These are phyloP conservation scores for Postia placenta DNA, from an alignment of 768 basidiomycete species.

Conservation along the genomic window DNA sequence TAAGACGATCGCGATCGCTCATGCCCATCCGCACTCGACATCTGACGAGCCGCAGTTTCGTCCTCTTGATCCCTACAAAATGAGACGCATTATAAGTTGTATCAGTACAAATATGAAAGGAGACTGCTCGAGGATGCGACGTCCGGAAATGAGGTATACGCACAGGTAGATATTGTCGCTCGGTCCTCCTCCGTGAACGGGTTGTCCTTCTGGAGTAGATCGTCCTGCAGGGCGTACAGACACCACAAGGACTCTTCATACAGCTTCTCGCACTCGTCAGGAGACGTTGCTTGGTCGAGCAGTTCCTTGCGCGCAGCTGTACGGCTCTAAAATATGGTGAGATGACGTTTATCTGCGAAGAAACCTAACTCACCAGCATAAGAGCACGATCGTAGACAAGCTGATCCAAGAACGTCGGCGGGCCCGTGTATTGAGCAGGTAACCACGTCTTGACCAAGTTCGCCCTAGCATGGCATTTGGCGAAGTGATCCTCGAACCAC, in stretches of 20 bases:
- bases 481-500: slow-evolving; percentile 93
- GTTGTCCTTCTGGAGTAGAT: slow-evolving; percentile 73
- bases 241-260: slow-evolving; percentile 97
- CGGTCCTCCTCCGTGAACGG: slow-evolving; percentile 83
- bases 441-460: slow-evolving; percentile 85
- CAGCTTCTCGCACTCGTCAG: slow-evolving; percentile 84
- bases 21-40: slow-evolving; percentile 74
- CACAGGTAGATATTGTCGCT: slow-evolving; percentile 72
- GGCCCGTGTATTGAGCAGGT: slow-evolving; percentile 75
- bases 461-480: slow-evolving; percentile 91
- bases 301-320: slow-evolving; percentile 90
- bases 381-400: slow-evolving; percentile 91
- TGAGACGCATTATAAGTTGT: too few relatives aligned
- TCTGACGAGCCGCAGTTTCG: slow-evolving; percentile 75
- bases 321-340: slow-evolving; percentile 81
- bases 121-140: slow-evolving; percentile 1
- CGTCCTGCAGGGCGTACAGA: slow-evolving; percentile 87
- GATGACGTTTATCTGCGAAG: not conserved
- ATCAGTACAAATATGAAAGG: slow-evolving; percentile 3
- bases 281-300: slow-evolving; percentile 65
- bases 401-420: slow-evolving; percentile 82
- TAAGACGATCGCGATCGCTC: slow-evolving; percentile 65
- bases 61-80: slow-evolving; percentile 82
- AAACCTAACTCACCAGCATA: slow-evolving; percentile 55
- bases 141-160: slow-evolving; percentile 18